Conservation (phyloP, 2,329 filamentous ascomycete species). For the Pseudogymnoascus sp. region DNA sequence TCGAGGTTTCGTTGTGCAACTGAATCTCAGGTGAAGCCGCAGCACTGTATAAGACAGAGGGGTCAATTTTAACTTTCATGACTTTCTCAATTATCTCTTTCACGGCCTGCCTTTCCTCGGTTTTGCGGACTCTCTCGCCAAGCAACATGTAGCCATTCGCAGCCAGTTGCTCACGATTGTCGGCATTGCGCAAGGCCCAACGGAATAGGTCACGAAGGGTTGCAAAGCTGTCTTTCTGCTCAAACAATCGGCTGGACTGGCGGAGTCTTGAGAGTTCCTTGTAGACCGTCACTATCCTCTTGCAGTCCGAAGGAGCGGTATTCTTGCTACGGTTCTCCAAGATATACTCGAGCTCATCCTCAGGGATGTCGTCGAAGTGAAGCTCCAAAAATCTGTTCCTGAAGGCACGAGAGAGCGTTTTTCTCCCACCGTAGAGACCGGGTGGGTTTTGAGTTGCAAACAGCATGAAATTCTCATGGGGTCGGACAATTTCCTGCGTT, state of each 20-base stretch:
- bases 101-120: slow-evolving; percentile 75
- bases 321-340: slow-evolving; percentile 78
- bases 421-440: slow-evolving; percentile 88
- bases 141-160: slow-evolving; percentile 93
- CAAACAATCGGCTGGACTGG: slow-evolving; percentile 85
- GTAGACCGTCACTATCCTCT: slow-evolving; percentile 86
- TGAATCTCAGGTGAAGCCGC: slow-evolving; percentile 47
- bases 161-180: slow-evolving; percentile 80
- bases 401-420: slow-evolving; percentile 87
- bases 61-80: slow-evolving; percentile 77
- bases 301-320: slow-evolving; percentile 83
- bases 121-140: slow-evolving; percentile 86
- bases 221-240: slow-evolving; percentile 95
- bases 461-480: slow-evolving; percentile 92
- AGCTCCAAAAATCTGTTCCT: slow-evolving; percentile 94
- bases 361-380: slow-evolving; percentile 96
- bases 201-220: slow-evolving; percentile 92
- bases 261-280: slow-evolving; percentile 82
- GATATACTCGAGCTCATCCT: slow-evolving; percentile 87
- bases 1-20: slow-evolving; percentile 37
- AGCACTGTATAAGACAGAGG: slow-evolving; percentile 62
- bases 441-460: slow-evolving; percentile 97
- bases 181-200: slow-evolving; percentile 80
- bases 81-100: slow-evolving; percentile 82
- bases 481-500: slow-evolving; percentile 86